Evolutionary conservation across 208 protist species (phyloP).

Genomic region (Crithidia brevicula): DNA sequence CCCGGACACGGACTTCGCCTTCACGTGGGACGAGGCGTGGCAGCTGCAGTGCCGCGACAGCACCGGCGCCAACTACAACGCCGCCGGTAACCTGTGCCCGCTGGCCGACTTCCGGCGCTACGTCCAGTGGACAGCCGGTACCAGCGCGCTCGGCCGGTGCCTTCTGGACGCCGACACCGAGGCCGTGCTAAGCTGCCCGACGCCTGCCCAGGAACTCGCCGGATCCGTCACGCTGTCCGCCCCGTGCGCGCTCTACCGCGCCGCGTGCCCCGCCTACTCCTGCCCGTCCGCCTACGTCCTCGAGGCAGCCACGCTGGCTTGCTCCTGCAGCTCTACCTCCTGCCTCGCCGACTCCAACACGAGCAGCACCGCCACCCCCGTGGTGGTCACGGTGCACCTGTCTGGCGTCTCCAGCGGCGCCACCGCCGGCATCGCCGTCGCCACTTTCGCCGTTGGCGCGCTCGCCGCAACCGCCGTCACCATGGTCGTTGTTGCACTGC

Average conservation of each 20-base stretch:
- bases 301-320: not conserved
- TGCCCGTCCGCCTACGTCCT: conserved; percentile 18
- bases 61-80: conserved; percentile 35
- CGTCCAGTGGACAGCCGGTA: conserved; percentile 36
- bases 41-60: conserved; percentile 47
- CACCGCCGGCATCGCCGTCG: conserved; percentile 18
- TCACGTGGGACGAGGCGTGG: conserved; percentile 35
- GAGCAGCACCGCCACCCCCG: not conserved
- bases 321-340: conserved; percentile 8
- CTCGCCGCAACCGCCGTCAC: not conserved
- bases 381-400: conserved; percentile 5
- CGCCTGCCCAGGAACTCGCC: conserved; percentile 12
- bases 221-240: not conserved
- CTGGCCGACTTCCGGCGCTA: conserved; percentile 53
- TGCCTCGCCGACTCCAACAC: not conserved
- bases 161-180: conserved; percentile 37
- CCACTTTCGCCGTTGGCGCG: conserved; percentile 10
- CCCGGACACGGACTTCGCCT: conserved; percentile 36
- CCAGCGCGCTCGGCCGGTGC: conserved; percentile 40
- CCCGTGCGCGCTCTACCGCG: conserved; percentile 20
- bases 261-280: conserved; percentile 16
- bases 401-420: conserved; percentile 16
- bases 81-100: conserved; percentile 48
- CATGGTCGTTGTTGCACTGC: conserved; percentile 7
- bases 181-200: conserved; percentile 36